These are phyloP conservation scores for Pseudohyphozyma bogoriensis DNA, from an alignment of 768 basidiomycete species.

Conservation along the genomic window DNA sequence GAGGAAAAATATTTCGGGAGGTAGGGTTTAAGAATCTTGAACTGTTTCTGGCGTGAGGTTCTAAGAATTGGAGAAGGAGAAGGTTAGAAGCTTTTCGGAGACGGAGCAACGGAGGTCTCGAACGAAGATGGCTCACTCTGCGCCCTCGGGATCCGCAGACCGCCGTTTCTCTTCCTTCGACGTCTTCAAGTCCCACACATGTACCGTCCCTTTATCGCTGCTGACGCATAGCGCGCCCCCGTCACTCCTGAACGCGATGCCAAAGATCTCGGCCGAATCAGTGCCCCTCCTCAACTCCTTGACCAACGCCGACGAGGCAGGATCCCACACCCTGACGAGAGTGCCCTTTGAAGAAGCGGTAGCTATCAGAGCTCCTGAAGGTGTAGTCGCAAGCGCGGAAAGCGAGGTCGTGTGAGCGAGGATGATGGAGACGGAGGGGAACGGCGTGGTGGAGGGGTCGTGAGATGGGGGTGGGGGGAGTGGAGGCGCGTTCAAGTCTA, in stretches of 20 bases:
- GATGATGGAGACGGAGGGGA: slow-evolving; percentile 49
- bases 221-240: slow-evolving; percentile 80
- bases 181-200: slow-evolving; percentile 62
- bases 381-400: slow-evolving; percentile 63
- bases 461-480: slow-evolving; percentile 23
- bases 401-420: slow-evolving; percentile 71
- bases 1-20: slow-evolving; percentile 85
- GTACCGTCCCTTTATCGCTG: slow-evolving; percentile 92
- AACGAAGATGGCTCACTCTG: slow-evolving; percentile 7
- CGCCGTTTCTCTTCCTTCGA: slow-evolving; percentile 9
- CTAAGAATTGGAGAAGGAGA: not conserved
- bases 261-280: slow-evolving; percentile 84
- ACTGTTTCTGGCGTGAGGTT: slow-evolving; percentile 74
- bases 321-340: slow-evolving; percentile 77
- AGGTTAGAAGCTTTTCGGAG: slow-evolving; percentile 3
- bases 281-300: slow-evolving; percentile 74
- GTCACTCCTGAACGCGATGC: slow-evolving; percentile 65
- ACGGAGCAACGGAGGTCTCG: not conserved
- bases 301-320: slow-evolving; percentile 58
- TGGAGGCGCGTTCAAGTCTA: slow-evolving; percentile 43
- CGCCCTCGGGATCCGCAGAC: slow-evolving; percentile 10
- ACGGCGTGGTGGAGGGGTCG: slow-evolving; percentile 13
- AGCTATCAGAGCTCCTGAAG: slow-evolving; percentile 67
- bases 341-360: slow-evolving; percentile 78
- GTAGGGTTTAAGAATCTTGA: slow-evolving; percentile 69